A percentile compares a stretch with the other conserved stretches of the same genome.
Evolutionary conservation across 768 basidiomycete genomes (phyloP).

Genomic region (Rhodotorula paludigena): DNA sequence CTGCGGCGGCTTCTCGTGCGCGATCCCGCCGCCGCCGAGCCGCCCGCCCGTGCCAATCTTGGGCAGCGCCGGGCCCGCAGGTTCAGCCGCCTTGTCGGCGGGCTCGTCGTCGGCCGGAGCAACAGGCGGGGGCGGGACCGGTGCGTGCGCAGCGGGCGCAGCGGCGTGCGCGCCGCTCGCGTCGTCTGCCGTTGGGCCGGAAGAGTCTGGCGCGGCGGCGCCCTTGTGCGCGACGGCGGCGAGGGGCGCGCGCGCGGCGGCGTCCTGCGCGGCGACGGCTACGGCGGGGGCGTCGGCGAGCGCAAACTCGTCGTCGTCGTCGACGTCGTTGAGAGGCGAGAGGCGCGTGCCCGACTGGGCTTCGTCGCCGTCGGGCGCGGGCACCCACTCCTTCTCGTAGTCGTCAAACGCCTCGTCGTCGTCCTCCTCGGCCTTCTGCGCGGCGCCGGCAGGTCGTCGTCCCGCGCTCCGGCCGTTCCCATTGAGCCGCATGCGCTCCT

Average conservation of each 20-base stretch:
- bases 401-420: too few species aligned
- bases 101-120: background rate
- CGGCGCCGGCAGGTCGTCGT: too few species aligned
- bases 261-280: constrained; percentile 18
- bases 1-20: background rate
- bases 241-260: constrained; percentile 12
- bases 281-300: constrained; percentile 19
- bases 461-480: background rate
- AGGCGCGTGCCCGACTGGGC: too few species aligned
- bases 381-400: background rate
- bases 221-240: constrained; percentile 8
- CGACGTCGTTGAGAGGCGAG: background rate
- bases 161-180: background rate
- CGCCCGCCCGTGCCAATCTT: constrained; percentile 29
- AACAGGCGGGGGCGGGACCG: background rate
- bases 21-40: background rate
- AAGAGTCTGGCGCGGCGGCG: background rate
- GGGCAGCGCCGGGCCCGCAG: background rate
- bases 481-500: too few species aligned
- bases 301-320: background rate
- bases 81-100: background rate
- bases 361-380: background rate
- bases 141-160: background rate
- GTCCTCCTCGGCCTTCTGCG: too few species aligned
- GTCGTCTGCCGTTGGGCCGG: background rate